These are phyloP conservation scores for Musa schizocarpa DNA, from an alignment of 176 grass and related monocot genomes.

Conservation along the genomic window DNA sequence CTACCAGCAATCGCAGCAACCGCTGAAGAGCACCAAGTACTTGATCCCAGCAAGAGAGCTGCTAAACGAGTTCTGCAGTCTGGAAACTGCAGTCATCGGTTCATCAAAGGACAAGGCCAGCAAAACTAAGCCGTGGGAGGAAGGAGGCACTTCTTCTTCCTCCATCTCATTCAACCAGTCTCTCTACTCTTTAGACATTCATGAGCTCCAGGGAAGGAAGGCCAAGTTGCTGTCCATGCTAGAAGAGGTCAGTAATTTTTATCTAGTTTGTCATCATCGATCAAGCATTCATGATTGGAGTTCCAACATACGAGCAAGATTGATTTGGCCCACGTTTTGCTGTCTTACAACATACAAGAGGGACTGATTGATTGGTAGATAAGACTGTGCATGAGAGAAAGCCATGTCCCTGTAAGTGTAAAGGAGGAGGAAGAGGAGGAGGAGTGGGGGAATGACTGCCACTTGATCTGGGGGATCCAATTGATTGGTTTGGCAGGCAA, in stretches of 20 bases:
- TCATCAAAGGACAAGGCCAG: constrained; percentile 9
- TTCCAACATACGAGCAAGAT: background rate
- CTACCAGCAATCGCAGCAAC: constrained; percentile 12
- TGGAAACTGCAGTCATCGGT: constrained; percentile 26
- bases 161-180: constrained; percentile 39
- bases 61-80: constrained; percentile 73
- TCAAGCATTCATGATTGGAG: too few relatives aligned
- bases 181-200: constrained; percentile 48
- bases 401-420: background rate
- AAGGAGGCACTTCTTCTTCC: constrained; percentile 43
- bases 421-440: background rate
- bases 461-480: background rate
- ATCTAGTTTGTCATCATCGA: too few relatives aligned
- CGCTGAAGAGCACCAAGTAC: constrained; percentile 54
- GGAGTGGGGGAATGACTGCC: background rate
- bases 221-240: constrained; percentile 81
- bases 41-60: constrained; percentile 60
- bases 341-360: background rate
- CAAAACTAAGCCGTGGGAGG: constrained; percentile 27
- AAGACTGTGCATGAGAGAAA: background rate
- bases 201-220: constrained; percentile 79
- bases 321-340: background rate
- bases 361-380: background rate
- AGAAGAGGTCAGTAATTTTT: constrained; percentile 62
- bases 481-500: constrained; percentile 34